Conservation (phyloP, 1,284 basidiomycete genomes). For the Rhodotorula sp. region DNA sequence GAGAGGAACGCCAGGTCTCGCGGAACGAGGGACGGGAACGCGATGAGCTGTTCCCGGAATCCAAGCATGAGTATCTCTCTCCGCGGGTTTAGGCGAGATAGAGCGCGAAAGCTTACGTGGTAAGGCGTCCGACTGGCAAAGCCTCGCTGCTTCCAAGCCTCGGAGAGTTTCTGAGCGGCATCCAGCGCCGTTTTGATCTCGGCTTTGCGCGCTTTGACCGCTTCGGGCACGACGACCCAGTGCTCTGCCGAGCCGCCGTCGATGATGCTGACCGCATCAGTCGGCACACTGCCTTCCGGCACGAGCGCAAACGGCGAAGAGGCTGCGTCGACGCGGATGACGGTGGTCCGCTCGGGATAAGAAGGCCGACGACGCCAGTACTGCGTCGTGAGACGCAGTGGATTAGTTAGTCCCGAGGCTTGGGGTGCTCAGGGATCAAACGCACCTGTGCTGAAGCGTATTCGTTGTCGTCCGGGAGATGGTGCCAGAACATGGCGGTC, state of each 20-base stretch:
- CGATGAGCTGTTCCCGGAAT: slow-evolving; percentile 18
- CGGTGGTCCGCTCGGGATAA: background rate
- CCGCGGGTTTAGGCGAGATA: too few species aligned
- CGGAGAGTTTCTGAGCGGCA: slow-evolving; percentile 13
- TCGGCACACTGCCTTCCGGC: background rate
- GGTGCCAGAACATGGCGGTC: slow-evolving; percentile 31
- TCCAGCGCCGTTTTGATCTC: slow-evolving; percentile 15
- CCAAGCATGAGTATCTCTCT: background rate
- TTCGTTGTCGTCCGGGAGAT: slow-evolving; percentile 14
- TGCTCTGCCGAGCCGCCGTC: slow-evolving; percentile 28
- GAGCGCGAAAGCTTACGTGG: slow-evolving; percentile 13
- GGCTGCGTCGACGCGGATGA: slow-evolving; percentile 6
- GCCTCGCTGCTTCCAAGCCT: slow-evolving; percentile 25
- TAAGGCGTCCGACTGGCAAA: slow-evolving; percentile 19
- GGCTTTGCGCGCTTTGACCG: background rate
- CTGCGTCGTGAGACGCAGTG: background rate
- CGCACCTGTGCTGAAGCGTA: slow-evolving; percentile 22
- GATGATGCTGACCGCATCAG: slow-evolving; percentile 9
- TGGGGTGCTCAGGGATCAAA: background rate
- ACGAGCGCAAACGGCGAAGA: background rate
- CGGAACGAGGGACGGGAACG: slow-evolving; percentile 22
- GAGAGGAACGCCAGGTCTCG: slow-evolving; percentile 26
- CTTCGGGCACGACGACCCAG: slow-evolving; percentile 22
- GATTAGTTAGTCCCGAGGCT: background rate
- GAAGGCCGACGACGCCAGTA: slow-evolving; percentile 18